These are phyloP conservation scores for Bolboschoenoplectus hybrid DNA, from an alignment of 202 grass and related monocot species.

Conservation along the genomic window DNA sequence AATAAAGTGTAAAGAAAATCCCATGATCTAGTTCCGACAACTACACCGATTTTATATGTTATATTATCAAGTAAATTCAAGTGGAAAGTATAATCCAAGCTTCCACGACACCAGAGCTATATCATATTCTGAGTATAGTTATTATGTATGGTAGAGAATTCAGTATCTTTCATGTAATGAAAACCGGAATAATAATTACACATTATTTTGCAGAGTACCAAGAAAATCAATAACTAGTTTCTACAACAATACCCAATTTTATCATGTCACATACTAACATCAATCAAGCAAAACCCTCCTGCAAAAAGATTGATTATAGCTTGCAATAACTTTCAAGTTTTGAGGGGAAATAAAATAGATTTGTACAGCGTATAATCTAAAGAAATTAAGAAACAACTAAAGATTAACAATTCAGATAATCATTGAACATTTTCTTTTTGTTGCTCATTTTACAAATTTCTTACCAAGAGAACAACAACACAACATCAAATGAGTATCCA, in stretches of 20 bases:
- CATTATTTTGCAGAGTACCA: neutral
- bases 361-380: neutral
- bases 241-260: neutral
- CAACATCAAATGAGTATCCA: neutral
- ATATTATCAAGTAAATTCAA: neutral
- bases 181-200: neutral
- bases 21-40: neutral
- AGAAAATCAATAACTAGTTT: neutral
- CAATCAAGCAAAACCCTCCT: neutral
- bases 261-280: neutral
- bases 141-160: neutral
- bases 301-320: neutral
- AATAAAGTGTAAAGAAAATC: neutral
- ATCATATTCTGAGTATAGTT: neutral
- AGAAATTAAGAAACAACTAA: neutral
- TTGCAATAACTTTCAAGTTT: neutral
- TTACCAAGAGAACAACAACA: neutral
- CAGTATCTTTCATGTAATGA: neutral
- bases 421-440: neutral
- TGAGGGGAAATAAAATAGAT: neutral
- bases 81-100: neutral
- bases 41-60: neutral
- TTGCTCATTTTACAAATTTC: conserved; percentile 4
- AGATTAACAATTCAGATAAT: neutral
- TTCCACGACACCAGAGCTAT: neutral